These are phyloP conservation scores for Pichia sp. DNA, from an alignment of 1,139 yeast species.

Conservation along the genomic window DNA sequence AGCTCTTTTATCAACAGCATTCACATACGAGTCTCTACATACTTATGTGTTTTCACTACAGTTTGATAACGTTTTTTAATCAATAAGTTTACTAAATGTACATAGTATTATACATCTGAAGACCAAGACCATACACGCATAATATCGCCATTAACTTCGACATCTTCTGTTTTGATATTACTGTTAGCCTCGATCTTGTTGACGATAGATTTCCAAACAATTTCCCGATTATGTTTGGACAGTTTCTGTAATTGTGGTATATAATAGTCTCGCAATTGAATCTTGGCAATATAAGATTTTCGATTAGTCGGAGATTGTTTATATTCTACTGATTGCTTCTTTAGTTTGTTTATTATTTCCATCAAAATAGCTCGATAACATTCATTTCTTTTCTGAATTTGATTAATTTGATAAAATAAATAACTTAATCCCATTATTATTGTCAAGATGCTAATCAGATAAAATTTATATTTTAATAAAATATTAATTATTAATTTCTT, in stretches of 20 bases:
- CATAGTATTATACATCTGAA: conserved; percentile 34
- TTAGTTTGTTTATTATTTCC: conserved; percentile 44
- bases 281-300: conserved; percentile 55
- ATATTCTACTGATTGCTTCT: conserved; percentile 15
- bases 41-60: too few species aligned
- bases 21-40: too few species aligned
- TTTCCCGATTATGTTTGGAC: conserved; percentile 40
- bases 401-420: conserved; percentile 27
- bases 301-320: too few species aligned
- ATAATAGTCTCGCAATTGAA: conserved; percentile 70
- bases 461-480: conserved; percentile 37
- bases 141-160: conserved; percentile 80
- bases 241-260: conserved; percentile 31
- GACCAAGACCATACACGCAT: conserved; percentile 91
- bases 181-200: conserved; percentile 58
- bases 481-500: conserved; percentile 50
- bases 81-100: too few species aligned
- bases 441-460: conserved; percentile 31
- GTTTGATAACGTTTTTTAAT: too few species aligned
- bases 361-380: conserved; percentile 35
- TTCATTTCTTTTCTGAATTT: conserved; percentile 29
- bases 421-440: conserved; percentile 23
- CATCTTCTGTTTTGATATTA: conserved; percentile 51
- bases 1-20: too few species aligned
- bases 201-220: conserved; percentile 60